Base-by-base conservation (phyloP, 179 eudicot genomes). In the Silene vulgaris region DNA sequence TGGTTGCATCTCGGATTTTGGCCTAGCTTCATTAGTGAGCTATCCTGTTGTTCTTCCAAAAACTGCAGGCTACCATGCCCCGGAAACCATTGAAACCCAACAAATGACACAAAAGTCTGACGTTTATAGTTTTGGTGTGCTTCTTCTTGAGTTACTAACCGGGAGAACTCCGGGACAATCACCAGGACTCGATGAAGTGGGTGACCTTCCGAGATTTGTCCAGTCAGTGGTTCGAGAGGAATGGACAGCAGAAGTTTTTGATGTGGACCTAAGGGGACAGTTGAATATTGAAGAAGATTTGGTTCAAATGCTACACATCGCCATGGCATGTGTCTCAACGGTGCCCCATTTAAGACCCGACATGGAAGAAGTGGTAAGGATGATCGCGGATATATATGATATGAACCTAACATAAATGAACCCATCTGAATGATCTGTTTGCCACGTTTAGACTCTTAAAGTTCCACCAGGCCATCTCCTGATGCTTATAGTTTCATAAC, bases 231-330 rank as follows among this genome's bases (percentile, higher is more conserved):
- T 82, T 29, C 78, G 85, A 56, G 87, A 85, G 72, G 88, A 85
- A 72, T 80, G 88, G 88, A 85, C 79, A 0, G 88, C 86, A 8
- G 86, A 85, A 76, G 88, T 85, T 3, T 85, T 85, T 61, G 88
- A 85, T 62, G 75, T 81, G 7, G 88, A 85, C 71, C 72, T 85
- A 54, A 80, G 80, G 84, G 81, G 76, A 65, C 77, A 82, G 56
- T 82, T 78, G 28, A 85, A 85, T 66, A 80, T 80, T 28, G 84
- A 85, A 74, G 88, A 85, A 65, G 84, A 85, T 74, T 69, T 85
- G 62, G 84, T 85, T 63, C 85, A 82, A 74, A 82, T 85, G 88
- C 86, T 85, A 59, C 88, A 82, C 72, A 80, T 85, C 23, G 88
- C 86, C 72, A 82, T 85, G 86, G 79, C 86, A 2, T 85, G 88